Percentiles rank a stretch among this genome's conserved stretches.
Evolutionary conservation across 2,329 filamentous ascomycete species (phyloP).

Genomic region (Aspergillus luchuensis): DNA sequence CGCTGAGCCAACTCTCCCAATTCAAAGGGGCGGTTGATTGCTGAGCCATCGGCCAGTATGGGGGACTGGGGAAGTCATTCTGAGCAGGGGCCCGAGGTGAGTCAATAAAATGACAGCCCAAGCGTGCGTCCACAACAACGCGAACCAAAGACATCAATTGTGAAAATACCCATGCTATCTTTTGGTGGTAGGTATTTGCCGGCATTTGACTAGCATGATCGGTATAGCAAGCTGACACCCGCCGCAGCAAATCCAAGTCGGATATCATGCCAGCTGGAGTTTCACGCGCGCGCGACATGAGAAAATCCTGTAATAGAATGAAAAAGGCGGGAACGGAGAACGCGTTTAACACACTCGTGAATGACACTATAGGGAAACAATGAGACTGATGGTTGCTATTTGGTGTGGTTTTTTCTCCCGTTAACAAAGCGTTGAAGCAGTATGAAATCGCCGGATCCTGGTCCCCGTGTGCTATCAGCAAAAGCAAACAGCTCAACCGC

Average conservation of each 20-base stretch:
- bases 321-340: constrained; percentile 8
- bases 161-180: constrained; percentile 2
- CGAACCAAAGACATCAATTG: constrained; percentile 1
- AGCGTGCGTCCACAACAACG: background rate
- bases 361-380: background rate
- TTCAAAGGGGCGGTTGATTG: background rate
- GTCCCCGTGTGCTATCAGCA: constrained; percentile 7
- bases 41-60: background rate
- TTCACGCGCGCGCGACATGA: background rate
- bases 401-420: background rate
- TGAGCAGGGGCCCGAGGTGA: background rate
- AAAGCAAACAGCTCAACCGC: constrained; percentile 2
- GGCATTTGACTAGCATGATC: background rate
- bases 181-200: constrained; percentile 4
- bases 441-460: background rate
- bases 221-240: constrained; percentile 3
- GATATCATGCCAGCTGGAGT: background rate
- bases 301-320: background rate
- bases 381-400: background rate
- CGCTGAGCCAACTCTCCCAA: constrained; percentile 4
- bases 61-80: background rate
- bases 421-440: background rate
- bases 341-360: background rate
- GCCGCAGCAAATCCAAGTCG: constrained; percentile 2
- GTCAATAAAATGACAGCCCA: background rate